Evolutionary conservation across 2,329 filamentous ascomycete genomes (phyloP), one percentile per base, ranked within the genome.

Genomic region (Xylaria sp.): DNA sequence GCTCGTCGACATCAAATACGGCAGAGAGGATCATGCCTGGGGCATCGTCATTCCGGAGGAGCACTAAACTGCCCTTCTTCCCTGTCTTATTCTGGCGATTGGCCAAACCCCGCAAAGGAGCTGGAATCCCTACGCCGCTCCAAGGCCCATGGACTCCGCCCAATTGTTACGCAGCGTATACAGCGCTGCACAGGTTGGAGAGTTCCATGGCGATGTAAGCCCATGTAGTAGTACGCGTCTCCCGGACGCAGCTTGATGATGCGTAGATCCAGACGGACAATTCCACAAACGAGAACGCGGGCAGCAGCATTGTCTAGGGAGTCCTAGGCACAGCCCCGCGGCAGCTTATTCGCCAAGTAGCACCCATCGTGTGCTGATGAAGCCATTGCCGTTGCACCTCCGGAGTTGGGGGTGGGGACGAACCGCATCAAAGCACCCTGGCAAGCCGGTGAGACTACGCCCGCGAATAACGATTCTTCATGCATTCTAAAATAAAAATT

Each of bases 1-100:
- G 84, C 78, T 93, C 66, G 80, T 82, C 66, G 86, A 89, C 67
- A 91, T 93, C 77, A 92, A 91, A 87, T 92, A 89, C 74, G 90
- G 90, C 62, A 83, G 83, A 60, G 85, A 83, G 71, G 72, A 87
- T 60, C 89, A 92, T 73, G 79, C 85, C 48, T 93, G 90, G 89
- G 87, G 85, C 35, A 83, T 91, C 57, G 82, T 90, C 35, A 81
- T 93, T 35, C 79, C 85, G 54, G 87, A 90, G 75, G 83, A 87
- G 69, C 70, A 74, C 65, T 68, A 70, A 72, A 61, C 10, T 43
- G 29, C 27, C 4, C 15, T 41, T 19, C 35, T 43, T 25, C 35
- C 21, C 21, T 54, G 40, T 23, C 38, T 5, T 19, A 25, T 54
- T 17, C 11, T 17, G 35, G 31, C 48, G 11, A 38, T 9, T 25